phyloP scores from a whole-genome alignment of 2,329 filamentous ascomycete genomes.

The Ceratocystis variospora region DNA sequence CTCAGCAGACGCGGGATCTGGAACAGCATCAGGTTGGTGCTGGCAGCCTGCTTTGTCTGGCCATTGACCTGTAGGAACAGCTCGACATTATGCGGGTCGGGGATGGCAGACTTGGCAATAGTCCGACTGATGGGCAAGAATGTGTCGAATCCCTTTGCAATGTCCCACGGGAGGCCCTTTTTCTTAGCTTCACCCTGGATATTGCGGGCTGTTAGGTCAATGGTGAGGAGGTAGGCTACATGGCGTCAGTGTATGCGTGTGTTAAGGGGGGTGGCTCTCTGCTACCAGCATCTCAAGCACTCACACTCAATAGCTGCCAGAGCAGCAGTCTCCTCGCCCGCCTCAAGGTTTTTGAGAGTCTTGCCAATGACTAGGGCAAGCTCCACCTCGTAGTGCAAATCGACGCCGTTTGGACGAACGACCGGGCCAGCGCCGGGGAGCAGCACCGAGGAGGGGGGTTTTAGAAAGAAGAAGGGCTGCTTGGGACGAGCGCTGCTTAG shows the following conservation, averaged over 20 bases:
- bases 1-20: constrained; percentile 72
- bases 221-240: constrained; percentile 70
- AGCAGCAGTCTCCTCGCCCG: constrained; percentile 60
- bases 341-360: constrained; percentile 58
- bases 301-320: constrained; percentile 68
- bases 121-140: constrained; percentile 77
- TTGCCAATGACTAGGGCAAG: constrained; percentile 81
- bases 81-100: constrained; percentile 77
- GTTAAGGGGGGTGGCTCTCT: not conserved
- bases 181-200: constrained; percentile 93
- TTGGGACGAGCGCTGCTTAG: constrained; percentile 77
- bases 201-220: constrained; percentile 96
- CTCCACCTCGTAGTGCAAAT: constrained; percentile 90
- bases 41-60: constrained; percentile 66
- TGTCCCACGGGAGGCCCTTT: constrained; percentile 91
- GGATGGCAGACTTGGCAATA: constrained; percentile 66
- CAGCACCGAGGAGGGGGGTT: constrained; percentile 77
- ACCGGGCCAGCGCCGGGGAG: constrained; percentile 65
- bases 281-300: constrained; percentile 20
- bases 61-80: constrained; percentile 77
- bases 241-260: not conserved
- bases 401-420: constrained; percentile 67
- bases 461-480: constrained; percentile 98
- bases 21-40: constrained; percentile 89
- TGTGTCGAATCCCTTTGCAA: constrained; percentile 95